Conservation (phyloP, 345 rosid genomes). For the Hibiscus tridactylites region DNA sequence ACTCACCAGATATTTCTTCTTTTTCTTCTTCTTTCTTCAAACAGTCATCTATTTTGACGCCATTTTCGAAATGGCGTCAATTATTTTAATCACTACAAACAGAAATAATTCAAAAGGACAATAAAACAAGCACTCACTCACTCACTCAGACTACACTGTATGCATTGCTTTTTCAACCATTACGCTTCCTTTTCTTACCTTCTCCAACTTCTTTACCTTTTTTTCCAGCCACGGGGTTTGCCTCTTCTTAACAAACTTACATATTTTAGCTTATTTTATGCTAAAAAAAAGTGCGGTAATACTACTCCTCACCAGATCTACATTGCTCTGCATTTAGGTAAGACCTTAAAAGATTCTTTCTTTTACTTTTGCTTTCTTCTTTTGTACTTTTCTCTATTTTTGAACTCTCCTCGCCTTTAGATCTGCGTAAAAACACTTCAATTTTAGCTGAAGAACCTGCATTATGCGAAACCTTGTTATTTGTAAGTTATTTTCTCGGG, state of each 20-base stretch:
- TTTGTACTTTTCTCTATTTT: background rate
- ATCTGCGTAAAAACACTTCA: constrained; percentile 6
- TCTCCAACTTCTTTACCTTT: background rate
- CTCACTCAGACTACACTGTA: background rate
- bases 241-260: background rate
- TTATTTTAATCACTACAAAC: background rate
- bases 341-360: background rate
- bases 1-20: background rate
- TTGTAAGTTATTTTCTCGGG: background rate
- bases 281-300: background rate
- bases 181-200: background rate
- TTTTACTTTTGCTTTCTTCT: background rate
- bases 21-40: background rate
- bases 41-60: background rate
- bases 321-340: constrained; percentile 5
- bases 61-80: background rate
- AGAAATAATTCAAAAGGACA: background rate
- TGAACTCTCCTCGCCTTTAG: background rate
- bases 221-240: constrained; percentile 1
- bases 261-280: background rate
- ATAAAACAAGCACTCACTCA: background rate
- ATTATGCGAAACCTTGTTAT: constrained; percentile 7
- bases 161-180: background rate
- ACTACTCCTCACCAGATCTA: constrained; percentile 17
- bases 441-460: constrained; percentile 10